These are phyloP conservation scores for Boletus sp. DNA, from an alignment of 768 basidiomycete genomes.

Conservation along the genomic window DNA sequence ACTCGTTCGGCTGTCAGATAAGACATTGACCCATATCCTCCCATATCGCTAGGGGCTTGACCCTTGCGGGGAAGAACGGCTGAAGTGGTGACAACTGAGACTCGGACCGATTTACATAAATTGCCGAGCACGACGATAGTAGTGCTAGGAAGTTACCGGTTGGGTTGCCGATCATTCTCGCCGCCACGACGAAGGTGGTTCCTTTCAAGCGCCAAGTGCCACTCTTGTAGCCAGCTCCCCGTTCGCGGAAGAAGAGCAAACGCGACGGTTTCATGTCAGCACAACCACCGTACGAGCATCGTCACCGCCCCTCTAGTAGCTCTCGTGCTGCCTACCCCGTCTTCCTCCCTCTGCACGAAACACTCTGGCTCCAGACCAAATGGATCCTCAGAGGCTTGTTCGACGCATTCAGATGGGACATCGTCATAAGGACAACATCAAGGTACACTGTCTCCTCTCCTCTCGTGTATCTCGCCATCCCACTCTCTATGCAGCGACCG, in stretches of 20 bases:
- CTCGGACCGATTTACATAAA: not conserved
- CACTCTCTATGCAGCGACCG: slow-evolving; percentile 51
- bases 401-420: slow-evolving; percentile 74
- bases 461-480: slow-evolving; percentile 9
- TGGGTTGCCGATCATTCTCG: slow-evolving; percentile 10
- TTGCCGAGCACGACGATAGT: not conserved
- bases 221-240: not conserved
- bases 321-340: slow-evolving; percentile 62
- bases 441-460: slow-evolving; percentile 43
- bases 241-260: not conserved
- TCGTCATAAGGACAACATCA: slow-evolving; percentile 54
- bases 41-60: slow-evolving; percentile 5
- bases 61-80: slow-evolving; percentile 1
- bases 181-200: not conserved
- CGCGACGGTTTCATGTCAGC: slow-evolving; percentile 24
- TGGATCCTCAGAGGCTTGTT: slow-evolving; percentile 60
- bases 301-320: slow-evolving; percentile 20
- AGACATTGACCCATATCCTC: not conserved
- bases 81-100: not conserved
- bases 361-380: slow-evolving; percentile 54
- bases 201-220: not conserved
- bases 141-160: slow-evolving; percentile 12
- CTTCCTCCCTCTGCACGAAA: slow-evolving; percentile 65
- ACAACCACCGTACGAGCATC: slow-evolving; percentile 2
- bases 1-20: not conserved